Percentiles rank a stretch among this genome's conserved stretches.
phyloP scores from a whole-genome alignment of 306 rosid genomes.

The Clitoria ternatea region DNA sequence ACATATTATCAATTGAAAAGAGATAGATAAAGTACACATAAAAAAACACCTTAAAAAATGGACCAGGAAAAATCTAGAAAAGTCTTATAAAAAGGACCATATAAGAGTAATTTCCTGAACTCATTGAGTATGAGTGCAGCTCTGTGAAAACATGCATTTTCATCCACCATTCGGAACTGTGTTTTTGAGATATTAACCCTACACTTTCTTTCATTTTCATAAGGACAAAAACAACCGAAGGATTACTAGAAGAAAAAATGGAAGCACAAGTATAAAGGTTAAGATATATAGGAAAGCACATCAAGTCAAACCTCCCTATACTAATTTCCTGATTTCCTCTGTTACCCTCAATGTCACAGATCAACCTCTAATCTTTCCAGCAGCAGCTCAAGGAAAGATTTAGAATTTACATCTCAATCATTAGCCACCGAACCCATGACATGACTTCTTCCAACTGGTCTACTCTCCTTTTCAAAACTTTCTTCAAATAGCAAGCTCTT shows the following conservation, averaged over 20 bases:
- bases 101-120: constrained; percentile 4
- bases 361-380: not conserved
- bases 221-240: not conserved
- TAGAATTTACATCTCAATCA: not conserved
- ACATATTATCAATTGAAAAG: too few species aligned
- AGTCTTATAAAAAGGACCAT: too few species aligned
- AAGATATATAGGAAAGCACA: not conserved
- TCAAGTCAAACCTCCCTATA: not conserved
- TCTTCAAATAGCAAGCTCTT: not conserved
- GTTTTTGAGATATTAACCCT: too few species aligned
- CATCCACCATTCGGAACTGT: not conserved
- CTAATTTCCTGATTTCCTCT: not conserved
- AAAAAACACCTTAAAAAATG: too few species aligned
- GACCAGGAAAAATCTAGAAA: too few species aligned
- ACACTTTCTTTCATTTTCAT: not conserved
- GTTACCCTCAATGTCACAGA: not conserved
- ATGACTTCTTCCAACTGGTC: not conserved
- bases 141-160: not conserved
- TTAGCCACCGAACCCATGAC: not conserved
- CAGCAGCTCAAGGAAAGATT: not conserved
- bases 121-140: not conserved
- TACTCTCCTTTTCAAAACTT: not conserved
- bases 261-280: not conserved
- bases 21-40: too few species aligned
- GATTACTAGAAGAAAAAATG: not conserved